A percentile compares a stretch with the other conserved stretches of the same genome.
Conservation (phyloP, 2,329 filamentous ascomycete genomes). For the Colletotrichum viniferum region DNA sequence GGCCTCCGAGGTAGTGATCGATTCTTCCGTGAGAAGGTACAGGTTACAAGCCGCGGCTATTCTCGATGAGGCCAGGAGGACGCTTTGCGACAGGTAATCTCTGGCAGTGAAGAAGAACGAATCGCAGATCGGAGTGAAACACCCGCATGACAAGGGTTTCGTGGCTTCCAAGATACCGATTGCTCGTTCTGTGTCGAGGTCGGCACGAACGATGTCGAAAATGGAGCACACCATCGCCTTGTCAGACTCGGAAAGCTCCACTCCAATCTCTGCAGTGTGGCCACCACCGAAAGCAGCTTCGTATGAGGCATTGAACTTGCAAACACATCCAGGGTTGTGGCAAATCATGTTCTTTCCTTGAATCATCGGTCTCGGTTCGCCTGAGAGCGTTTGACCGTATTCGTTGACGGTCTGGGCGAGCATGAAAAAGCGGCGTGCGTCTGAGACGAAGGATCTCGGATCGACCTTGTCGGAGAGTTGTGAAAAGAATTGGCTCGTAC, state of each 20-base stretch:
- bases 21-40: background rate
- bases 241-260: background rate
- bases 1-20: background rate
- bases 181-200: background rate
- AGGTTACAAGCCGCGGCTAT: background rate
- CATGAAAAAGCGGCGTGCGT: background rate
- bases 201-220: background rate
- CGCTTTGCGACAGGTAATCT: background rate
- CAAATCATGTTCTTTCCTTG: background rate
- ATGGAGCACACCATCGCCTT: background rate
- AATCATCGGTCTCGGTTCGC: background rate
- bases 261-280: too few species aligned
- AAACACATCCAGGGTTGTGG: background rate
- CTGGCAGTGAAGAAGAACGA: background rate
- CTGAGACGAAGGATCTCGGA: background rate
- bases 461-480: background rate
- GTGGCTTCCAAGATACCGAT: background rate
- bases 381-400: background rate
- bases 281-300: too few species aligned
- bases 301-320: background rate
- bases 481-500: background rate
- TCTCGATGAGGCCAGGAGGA: background rate
- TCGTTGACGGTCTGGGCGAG: background rate
- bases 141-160: background rate
- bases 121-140: background rate